Evolutionary conservation across 257 asterid genomes (phyloP).

Genomic region (Scutellaria minor): DNA sequence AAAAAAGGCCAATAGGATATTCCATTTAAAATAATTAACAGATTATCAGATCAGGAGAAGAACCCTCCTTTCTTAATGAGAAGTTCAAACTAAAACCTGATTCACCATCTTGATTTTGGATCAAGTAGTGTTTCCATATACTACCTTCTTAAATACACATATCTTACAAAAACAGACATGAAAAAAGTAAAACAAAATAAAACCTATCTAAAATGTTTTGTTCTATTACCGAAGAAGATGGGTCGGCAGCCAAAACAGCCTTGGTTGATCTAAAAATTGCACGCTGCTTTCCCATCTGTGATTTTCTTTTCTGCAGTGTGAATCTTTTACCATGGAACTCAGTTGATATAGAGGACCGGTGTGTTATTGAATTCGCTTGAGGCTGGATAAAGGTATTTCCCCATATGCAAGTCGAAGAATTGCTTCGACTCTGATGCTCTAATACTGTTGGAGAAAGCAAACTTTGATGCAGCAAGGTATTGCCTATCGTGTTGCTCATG

Average conservation of each 20-base stretch:
- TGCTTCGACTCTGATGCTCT: constrained; percentile 67
- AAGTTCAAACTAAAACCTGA: constrained; percentile 12
- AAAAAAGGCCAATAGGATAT: background rate
- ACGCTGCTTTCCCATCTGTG: constrained; percentile 61
- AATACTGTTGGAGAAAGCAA: constrained; percentile 59
- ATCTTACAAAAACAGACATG: constrained; percentile 5
- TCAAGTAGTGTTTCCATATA: background rate
- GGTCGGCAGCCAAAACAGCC: constrained; percentile 71
- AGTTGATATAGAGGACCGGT: constrained; percentile 62
- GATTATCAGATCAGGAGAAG: background rate
- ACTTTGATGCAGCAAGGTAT: constrained; percentile 77
- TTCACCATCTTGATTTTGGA: constrained; percentile 13
- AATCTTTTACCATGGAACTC: constrained; percentile 60
- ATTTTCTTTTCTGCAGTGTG: constrained; percentile 43
- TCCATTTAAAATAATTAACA: background rate
- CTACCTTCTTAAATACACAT: background rate
- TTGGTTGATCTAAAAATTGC: constrained; percentile 47
- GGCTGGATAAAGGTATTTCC: constrained; percentile 68
- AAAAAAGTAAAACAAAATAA: background rate
- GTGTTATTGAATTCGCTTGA: constrained; percentile 65
- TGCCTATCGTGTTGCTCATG: constrained; percentile 82
- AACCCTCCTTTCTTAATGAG: constrained; percentile 14
- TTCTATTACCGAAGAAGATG: constrained; percentile 62
- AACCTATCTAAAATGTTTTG: background rate
- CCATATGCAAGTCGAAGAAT: constrained; percentile 57